Conservation (phyloP, 2,329 filamentous ascomycete species). For the Sporothrix brasiliensis region DNA sequence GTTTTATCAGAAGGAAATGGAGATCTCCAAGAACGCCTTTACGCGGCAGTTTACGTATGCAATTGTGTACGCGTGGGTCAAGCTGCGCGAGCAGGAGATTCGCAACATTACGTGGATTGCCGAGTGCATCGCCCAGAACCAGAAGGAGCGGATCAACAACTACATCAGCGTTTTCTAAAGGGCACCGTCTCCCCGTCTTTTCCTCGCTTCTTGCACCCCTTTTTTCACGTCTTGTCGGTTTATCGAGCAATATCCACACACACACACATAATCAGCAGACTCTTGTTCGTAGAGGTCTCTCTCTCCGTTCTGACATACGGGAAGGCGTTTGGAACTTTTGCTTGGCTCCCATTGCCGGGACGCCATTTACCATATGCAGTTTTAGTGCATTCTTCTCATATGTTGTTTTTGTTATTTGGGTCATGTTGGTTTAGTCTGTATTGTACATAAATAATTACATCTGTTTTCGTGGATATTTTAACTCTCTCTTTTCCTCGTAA, state of each 20-base stretch:
- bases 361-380: neutral
- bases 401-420: conserved; percentile 6
- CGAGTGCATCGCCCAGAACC: conserved; percentile 98
- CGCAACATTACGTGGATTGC: conserved; percentile 99
- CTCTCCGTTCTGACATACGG: conserved; percentile 26
- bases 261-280: conserved; percentile 26
- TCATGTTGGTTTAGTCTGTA: conserved; percentile 41
- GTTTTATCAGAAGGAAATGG: conserved; percentile 99
- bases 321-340: conserved; percentile 26
- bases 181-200: neutral
- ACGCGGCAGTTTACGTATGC: conserved; percentile 94
- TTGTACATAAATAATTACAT: conserved; percentile 54
- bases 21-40: conserved; percentile 92
- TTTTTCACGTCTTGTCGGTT: conserved; percentile 17
- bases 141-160: conserved; percentile 98
- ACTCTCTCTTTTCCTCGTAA: conserved; percentile 35
- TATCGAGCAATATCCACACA: conserved; percentile 14
- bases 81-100: conserved; percentile 98
- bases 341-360: neutral
- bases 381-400: conserved; percentile 4
- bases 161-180: conserved; percentile 93
- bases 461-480: conserved; percentile 49
- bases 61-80: conserved; percentile 97
- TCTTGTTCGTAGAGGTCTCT: conserved; percentile 16
- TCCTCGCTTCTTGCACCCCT: conserved; percentile 32